Evolutionary conservation across 306 rosid species (phyloP), one percentile per base, ranked within the genome.

Genomic region (Medicago ruthenica): DNA sequence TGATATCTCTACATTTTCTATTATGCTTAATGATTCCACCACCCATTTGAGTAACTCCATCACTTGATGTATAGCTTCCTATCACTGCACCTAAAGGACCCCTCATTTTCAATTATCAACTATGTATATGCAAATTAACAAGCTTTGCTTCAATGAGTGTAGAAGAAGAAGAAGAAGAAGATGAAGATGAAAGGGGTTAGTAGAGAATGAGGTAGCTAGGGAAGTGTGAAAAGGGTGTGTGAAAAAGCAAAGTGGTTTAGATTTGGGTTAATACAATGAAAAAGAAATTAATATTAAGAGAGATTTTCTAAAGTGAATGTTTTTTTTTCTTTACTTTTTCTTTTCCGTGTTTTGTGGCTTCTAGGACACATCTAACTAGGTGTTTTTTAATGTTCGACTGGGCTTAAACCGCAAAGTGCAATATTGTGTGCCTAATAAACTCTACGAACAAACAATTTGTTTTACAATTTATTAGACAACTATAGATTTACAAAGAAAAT

Each of bases 31-130:
- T 94, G 82, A 94, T 88, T 79, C 91, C 96, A 73, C 91, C 89
- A 76, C 94, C 88, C 86, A 86, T 53, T 81, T 82, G 96, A 39
- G 87, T 80, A 77, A 79, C 85, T 61, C 98, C 98, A 83, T 94
- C 98, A 85, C 95, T 90, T n/a, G 98, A 87, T 64, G 97, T 92
- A 76, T 82, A 91, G 76, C 97, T 91, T 69, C 98, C 98, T 36
- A 94, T 83, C 3, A 90, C 98, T 61, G 98, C 94, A 72, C 98
- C 98, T 67, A 94, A 80, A 82, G 96, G 90, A 86, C 98, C 97
- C 84, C 97, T 87, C 98, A 94, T 91, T 83, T 83, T 50, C 82
- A 58, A 80, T 34, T n/a, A 20, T 47, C 82, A 62, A 80, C 27
- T 16, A 21, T 37, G 24, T 36, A 13, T 75, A 40, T 9, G n/a